Conservation (phyloP, 805 yeast species). For the Zygosaccharomyces bisporus region DNA sequence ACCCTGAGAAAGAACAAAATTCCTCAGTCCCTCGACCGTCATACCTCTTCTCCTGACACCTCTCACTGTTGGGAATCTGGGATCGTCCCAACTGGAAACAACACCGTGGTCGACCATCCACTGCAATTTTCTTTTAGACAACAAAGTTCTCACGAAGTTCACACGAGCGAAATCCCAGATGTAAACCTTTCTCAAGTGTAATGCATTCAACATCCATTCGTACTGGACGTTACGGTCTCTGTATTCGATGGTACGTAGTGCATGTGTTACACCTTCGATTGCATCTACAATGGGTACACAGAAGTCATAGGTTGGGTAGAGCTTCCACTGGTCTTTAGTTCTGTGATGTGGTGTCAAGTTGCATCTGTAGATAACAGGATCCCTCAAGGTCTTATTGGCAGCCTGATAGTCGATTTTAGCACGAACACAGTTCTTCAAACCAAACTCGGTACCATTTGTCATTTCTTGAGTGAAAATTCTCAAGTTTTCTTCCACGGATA, state of each 20-base stretch:
- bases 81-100: conserved; percentile 97
- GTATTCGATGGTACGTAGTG: conserved; percentile 96
- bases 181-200: conserved; percentile 84
- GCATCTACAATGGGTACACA: conserved; percentile 97
- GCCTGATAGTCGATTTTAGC: conserved; percentile 94
- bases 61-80: conserved; percentile 98
- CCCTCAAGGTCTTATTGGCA: conserved; percentile 91
- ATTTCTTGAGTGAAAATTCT: conserved; percentile 82
- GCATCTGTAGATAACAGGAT: conserved; percentile 97
- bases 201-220: conserved; percentile 87
- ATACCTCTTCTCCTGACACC: conserved; percentile 99
- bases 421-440: conserved; percentile 87
- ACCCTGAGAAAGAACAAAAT: conserved; percentile 92
- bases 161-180: conserved; percentile 98
- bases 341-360: conserved; percentile 97
- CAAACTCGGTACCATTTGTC: conserved; percentile 91
- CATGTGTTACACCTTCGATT: conserved; percentile 95
- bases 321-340: conserved; percentile 89
- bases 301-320: conserved; percentile 98
- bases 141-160: conserved; percentile 90
- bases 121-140: conserved; percentile 96
- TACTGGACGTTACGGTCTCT: conserved; percentile 98
- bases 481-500: conserved; percentile 89
- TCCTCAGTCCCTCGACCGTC: conserved; percentile 96
- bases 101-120: conserved; percentile 94